Conservation (phyloP, 805 yeast species). For the Hanseniaspora guilliermondii region DNA sequence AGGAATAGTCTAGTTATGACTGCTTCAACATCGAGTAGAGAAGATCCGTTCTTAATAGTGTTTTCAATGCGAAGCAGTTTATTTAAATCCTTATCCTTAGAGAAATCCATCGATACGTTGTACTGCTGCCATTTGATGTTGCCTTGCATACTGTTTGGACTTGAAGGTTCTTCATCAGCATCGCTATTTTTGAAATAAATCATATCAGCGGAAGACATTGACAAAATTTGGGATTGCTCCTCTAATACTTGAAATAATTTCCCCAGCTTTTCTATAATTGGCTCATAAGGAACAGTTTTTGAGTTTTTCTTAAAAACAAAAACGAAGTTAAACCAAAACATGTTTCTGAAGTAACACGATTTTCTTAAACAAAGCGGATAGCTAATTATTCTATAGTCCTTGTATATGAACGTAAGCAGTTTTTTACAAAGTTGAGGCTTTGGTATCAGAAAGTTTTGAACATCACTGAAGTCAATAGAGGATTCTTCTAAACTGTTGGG, state of each 20-base stretch:
- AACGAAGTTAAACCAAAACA: slow-evolving; percentile 84
- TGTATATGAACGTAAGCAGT: slow-evolving; percentile 60
- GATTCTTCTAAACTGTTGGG: slow-evolving; percentile 36
- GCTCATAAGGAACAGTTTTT: slow-evolving; percentile 76
- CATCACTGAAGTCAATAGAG: slow-evolving; percentile 63
- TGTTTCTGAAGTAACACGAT: slow-evolving; percentile 70
- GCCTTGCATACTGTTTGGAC: background rate
- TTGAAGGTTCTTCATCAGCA: slow-evolving; percentile 1
- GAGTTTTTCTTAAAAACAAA: slow-evolving; percentile 77
- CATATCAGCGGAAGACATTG: slow-evolving; percentile 39
- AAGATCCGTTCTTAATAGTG: background rate
- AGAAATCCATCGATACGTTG: background rate
- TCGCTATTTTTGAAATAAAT: slow-evolving; percentile 22
- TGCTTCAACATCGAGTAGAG: slow-evolving; percentile 34
- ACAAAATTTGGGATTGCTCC: slow-evolving; percentile 70
- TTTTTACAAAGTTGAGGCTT: slow-evolving; percentile 82
- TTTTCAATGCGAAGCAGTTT: slow-evolving; percentile 1
- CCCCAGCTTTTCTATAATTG: slow-evolving; percentile 72
- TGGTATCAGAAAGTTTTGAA: slow-evolving; percentile 86
- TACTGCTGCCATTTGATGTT: background rate
- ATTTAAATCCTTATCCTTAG: background rate
- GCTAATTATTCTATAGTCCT: slow-evolving; percentile 62
- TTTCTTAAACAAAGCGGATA: slow-evolving; percentile 77
- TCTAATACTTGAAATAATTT: slow-evolving; percentile 81
- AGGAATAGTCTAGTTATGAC: slow-evolving; percentile 79